A percentile compares a stretch with the other conserved stretches of the same genome.
Evolutionary conservation across 83 land plant species (phyloP).

Genomic region (Picea abies): DNA sequence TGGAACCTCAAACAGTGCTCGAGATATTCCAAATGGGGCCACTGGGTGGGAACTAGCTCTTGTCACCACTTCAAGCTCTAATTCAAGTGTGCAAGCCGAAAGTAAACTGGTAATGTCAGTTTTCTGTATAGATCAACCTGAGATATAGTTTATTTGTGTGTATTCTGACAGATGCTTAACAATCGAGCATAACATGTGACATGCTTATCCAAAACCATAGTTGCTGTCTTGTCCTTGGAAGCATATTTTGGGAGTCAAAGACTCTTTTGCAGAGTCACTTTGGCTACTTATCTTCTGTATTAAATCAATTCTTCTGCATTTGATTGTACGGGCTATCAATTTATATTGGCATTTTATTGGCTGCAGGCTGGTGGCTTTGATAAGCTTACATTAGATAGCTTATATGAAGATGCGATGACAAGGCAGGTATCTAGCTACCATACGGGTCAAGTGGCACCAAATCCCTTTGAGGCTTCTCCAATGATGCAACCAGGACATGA

Average conservation of each 20-base stretch:
- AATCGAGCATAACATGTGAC: too few species aligned
- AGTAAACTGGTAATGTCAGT: conserved; percentile 68
- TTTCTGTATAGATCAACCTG: conserved; percentile 13
- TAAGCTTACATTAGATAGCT: conserved; percentile 87
- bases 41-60: conserved; percentile 99
- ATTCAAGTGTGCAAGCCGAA: conserved; percentile 53
- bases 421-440: conserved; percentile 68
- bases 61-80: conserved; percentile 84
- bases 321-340: background rate
- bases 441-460: conserved; percentile 57
- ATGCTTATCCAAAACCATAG: too few species aligned
- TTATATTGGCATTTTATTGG: background rate
- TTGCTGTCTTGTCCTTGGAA: too few species aligned
- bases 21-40: conserved; percentile 41
- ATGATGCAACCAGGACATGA: conserved; percentile 55
- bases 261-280: too few species aligned
- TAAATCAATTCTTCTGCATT: background rate
- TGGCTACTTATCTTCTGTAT: background rate
- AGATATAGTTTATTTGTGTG: background rate
- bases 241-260: too few species aligned
- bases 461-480: conserved; percentile 45
- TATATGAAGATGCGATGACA: conserved; percentile 89
- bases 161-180: background rate
- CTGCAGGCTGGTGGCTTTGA: conserved; percentile 93
- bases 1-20: conserved; percentile 17